phyloP scores from a whole-genome alignment of 345 rosid genomes.

The Capsella bursapastoris region DNA sequence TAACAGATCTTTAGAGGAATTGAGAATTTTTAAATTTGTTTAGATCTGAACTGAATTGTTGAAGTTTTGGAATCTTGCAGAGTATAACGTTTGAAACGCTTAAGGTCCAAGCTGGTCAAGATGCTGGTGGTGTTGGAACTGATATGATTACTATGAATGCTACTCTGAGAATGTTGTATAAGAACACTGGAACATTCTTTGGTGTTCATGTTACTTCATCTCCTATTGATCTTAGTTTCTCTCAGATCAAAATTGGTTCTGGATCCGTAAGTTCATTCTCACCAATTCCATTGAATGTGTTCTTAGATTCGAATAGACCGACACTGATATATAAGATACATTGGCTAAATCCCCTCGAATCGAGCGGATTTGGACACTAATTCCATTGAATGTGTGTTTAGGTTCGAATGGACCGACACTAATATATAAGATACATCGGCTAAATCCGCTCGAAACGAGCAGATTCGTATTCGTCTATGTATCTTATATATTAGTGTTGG shows the following conservation, averaged over 20 bases:
- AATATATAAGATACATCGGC: neutral
- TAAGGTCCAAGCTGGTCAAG: slow-evolving; percentile 92
- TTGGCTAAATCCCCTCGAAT: neutral
- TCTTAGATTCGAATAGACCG: neutral
- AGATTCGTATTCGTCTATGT: no score
- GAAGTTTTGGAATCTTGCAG: slow-evolving; percentile 45
- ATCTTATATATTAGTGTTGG: neutral
- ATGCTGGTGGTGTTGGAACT: slow-evolving; percentile 82
- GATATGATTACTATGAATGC: slow-evolving; percentile 89
- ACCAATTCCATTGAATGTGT: neutral
- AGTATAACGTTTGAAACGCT: slow-evolving; percentile 77
- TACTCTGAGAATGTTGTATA: slow-evolving; percentile 70
- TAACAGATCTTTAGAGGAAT: neutral
- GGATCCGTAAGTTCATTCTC: slow-evolving; percentile 65
- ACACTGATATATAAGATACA: neutral
- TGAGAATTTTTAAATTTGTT: neutral
- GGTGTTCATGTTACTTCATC: slow-evolving; percentile 88
- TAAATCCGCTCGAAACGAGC: neutral
- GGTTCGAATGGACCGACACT: neutral
- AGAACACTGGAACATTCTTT: slow-evolving; percentile 91
- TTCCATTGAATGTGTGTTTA: neutral
- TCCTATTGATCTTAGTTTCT: slow-evolving; percentile 71
- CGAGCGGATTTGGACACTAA: no score
- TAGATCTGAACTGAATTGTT: neutral
- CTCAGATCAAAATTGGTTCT: slow-evolving; percentile 69